Conservation (phyloP, 2,329 filamentous ascomycete genomes). For the Ceratocystis papillata region DNA sequence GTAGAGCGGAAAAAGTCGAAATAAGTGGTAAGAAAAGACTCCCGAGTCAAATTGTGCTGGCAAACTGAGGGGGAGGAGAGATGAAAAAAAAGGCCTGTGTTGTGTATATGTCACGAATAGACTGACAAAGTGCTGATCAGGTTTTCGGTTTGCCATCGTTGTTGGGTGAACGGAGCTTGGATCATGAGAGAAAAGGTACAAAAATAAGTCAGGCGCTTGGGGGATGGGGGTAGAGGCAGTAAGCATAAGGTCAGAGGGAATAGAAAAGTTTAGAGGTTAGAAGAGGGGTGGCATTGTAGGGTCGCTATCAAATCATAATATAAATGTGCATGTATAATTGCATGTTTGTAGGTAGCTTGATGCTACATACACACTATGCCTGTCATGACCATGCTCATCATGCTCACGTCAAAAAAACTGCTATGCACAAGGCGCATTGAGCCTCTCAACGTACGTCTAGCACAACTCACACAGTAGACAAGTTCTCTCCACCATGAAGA, state of each 20-base stretch:
- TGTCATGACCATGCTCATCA: conserved; percentile 2
- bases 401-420: conserved; percentile 12
- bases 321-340: not conserved
- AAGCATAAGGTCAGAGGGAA: no score
- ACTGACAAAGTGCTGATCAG: not conserved
- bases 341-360: not conserved
- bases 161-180: conserved; percentile 15
- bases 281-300: not conserved
- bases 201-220: not conserved
- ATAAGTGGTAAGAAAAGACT: not conserved
- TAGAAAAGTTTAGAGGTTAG: not conserved
- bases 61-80: not conserved
- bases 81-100: not conserved
- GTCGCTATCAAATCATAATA: not conserved
- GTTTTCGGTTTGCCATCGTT: not conserved
- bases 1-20: conserved; percentile 1
- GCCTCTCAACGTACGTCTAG: not conserved
- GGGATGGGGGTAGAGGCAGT: not conserved
- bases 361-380: not conserved
- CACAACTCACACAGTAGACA: not conserved
- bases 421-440: conserved; percentile 7
- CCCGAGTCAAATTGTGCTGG: no score
- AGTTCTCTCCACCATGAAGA: not conserved
- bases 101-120: not conserved
- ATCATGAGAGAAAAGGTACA: not conserved